These are phyloP conservation scores for Lentinula boryana DNA, from an alignment of 768 basidiomycete genomes.

Conservation along the genomic window DNA sequence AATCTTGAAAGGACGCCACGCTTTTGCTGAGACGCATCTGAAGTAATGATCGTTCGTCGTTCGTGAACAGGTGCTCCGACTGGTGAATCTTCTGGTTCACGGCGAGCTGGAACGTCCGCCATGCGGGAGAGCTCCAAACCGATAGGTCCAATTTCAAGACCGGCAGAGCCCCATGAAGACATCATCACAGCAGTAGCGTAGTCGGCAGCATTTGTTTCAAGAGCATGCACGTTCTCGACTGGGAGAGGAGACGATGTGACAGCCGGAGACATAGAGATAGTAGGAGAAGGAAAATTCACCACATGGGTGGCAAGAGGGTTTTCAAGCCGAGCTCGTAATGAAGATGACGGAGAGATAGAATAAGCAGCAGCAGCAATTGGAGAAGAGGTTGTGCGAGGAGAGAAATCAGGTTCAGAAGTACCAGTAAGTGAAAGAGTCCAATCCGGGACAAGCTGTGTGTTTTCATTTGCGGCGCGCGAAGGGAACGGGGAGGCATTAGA, in stretches of 20 bases:
- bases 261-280: background rate
- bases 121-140: background rate
- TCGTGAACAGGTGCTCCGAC: background rate
- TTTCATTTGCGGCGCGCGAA: background rate
- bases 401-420: slow-evolving; percentile 5
- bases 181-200: slow-evolving; percentile 28
- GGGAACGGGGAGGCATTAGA: background rate
- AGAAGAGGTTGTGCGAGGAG: background rate
- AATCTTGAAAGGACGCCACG: slow-evolving; percentile 16
- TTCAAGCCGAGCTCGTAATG: slow-evolving; percentile 5
- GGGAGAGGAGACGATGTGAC: background rate
- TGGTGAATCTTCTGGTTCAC: background rate
- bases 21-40: background rate
- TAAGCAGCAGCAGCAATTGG: slow-evolving; percentile 8
- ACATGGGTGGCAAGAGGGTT: slow-evolving; percentile 5
- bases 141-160: slow-evolving; percentile 3
- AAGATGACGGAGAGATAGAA: slow-evolving; percentile 8
- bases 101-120: background rate
- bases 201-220: slow-evolving; percentile 20
- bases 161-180: slow-evolving; percentile 24
- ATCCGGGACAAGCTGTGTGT: slow-evolving; percentile 4
- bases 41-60: background rate
- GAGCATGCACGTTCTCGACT: background rate
- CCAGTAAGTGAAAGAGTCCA: slow-evolving; percentile 15
- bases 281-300: slow-evolving; percentile 1